Evolutionary conservation across 768 basidiomycete species (phyloP).

Genomic region (Hericium erinaceus): DNA sequence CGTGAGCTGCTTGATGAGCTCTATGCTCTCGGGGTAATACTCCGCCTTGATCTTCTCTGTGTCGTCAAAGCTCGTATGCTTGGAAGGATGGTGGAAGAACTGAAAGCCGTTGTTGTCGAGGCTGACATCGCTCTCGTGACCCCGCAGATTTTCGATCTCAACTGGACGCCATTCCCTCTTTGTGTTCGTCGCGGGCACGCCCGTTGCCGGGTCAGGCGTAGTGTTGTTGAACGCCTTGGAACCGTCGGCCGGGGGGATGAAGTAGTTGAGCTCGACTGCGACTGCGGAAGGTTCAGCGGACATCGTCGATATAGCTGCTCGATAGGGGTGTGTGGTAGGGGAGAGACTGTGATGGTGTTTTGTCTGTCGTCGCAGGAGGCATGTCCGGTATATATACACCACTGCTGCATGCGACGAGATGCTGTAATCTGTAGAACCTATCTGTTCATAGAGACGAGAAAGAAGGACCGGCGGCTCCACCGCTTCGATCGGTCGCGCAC

Average conservation of each 20-base stretch:
- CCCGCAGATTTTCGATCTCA: slow-evolving; percentile 44
- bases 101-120: slow-evolving; percentile 48
- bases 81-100: slow-evolving; percentile 29
- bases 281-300: slow-evolving; percentile 6
- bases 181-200: slow-evolving; percentile 30
- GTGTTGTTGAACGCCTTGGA: slow-evolving; percentile 18
- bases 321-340: no score
- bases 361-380: no score
- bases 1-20: slow-evolving; percentile 48
- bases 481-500: no score
- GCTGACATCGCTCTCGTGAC: slow-evolving; percentile 33
- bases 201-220: slow-evolving; percentile 17
- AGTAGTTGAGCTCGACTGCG: slow-evolving; percentile 13
- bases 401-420: no score
- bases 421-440: no score
- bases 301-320: not conserved
- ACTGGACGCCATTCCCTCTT: slow-evolving; percentile 21
- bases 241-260: slow-evolving; percentile 18
- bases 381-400: no score
- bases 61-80: slow-evolving; percentile 37
- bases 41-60: slow-evolving; percentile 41
- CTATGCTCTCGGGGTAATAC: slow-evolving; percentile 54
- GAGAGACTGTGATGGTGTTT: no score
- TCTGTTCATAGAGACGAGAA: no score
- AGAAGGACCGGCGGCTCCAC: no score